phyloP scores from a whole-genome alignment of 371 early-diverging fungal genomes.

The Mortierella sp. region DNA sequence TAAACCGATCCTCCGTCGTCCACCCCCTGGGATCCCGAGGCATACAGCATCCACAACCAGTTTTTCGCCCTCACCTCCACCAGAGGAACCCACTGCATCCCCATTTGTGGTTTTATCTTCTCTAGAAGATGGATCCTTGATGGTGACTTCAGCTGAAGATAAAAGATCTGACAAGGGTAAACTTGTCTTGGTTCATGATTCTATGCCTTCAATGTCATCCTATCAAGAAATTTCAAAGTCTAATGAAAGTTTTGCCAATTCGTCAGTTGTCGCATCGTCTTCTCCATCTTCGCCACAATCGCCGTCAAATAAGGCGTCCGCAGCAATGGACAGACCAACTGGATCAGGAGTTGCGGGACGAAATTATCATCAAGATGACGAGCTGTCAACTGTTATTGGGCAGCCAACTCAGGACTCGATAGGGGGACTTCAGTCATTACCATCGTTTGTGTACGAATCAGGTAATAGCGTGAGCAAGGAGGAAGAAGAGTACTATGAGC shows the following conservation, averaged over 20 bases:
- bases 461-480: constrained; percentile 1
- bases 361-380: constrained; percentile 8
- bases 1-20: constrained; percentile 22
- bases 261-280: neutral
- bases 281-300: neutral
- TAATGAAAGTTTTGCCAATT: neutral
- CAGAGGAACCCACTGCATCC: neutral
- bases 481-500: neutral
- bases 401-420: constrained; percentile 29
- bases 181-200: constrained; percentile 8
- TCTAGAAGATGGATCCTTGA: neutral
- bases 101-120: constrained; percentile 11
- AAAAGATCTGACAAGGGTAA: constrained; percentile 1
- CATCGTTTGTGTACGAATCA: constrained; percentile 13
- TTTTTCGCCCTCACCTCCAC: constrained; percentile 6
- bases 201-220: constrained; percentile 8
- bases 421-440: constrained; percentile 5
- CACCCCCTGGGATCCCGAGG: constrained; percentile 12
- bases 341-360: neutral
- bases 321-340: neutral
- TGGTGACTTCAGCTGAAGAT: neutral
- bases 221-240: constrained; percentile 16
- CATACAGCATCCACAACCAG: neutral
- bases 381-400: constrained; percentile 31
- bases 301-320: neutral